Conservation (phyloP, 2,329 filamentous ascomycete genomes). For the Aspergillus sp. region DNA sequence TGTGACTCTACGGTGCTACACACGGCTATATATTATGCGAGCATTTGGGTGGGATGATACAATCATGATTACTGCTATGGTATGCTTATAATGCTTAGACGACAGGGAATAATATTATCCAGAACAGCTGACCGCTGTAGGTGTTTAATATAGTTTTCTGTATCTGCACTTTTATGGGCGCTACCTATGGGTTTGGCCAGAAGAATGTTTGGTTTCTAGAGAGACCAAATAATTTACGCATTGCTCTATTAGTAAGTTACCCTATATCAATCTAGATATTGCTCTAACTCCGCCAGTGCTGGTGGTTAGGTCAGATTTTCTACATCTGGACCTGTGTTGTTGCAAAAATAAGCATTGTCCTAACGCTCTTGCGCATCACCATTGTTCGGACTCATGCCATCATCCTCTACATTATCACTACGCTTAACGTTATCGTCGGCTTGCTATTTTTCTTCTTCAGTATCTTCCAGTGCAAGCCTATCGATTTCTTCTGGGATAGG, state of each 20-base stretch:
- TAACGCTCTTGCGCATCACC: slow-evolving; percentile 52
- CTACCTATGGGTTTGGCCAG: slow-evolving; percentile 23
- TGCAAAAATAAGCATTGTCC: slow-evolving; percentile 50
- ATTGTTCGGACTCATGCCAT: slow-evolving; percentile 44
- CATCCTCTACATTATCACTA: slow-evolving; percentile 47
- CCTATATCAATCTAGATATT: neutral
- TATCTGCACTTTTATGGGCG: slow-evolving; percentile 24
- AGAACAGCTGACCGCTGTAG: slow-evolving; percentile 8
- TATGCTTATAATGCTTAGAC: too few species aligned
- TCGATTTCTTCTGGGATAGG: slow-evolving; percentile 48
- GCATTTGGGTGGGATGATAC: too few species aligned
- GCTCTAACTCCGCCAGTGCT: slow-evolving; percentile 24
- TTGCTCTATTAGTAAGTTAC: slow-evolving; percentile 22
- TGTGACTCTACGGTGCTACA: too few species aligned
- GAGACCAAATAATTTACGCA: slow-evolving; percentile 17
- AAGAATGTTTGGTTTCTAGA: slow-evolving; percentile 16
- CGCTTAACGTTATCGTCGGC: slow-evolving; percentile 41
- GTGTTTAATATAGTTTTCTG: slow-evolving; percentile 25
- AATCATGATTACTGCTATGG: too few species aligned
- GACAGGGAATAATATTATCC: too few species aligned
- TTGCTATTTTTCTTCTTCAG: slow-evolving; percentile 49
- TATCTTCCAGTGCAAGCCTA: slow-evolving; percentile 51
- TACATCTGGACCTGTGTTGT: slow-evolving; percentile 48
- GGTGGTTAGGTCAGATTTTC: slow-evolving; percentile 53
- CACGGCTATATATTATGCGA: too few species aligned